These are phyloP conservation scores for Fusarium newnesense DNA, from an alignment of 2,329 filamentous ascomycete genomes.

Conservation along the genomic window DNA sequence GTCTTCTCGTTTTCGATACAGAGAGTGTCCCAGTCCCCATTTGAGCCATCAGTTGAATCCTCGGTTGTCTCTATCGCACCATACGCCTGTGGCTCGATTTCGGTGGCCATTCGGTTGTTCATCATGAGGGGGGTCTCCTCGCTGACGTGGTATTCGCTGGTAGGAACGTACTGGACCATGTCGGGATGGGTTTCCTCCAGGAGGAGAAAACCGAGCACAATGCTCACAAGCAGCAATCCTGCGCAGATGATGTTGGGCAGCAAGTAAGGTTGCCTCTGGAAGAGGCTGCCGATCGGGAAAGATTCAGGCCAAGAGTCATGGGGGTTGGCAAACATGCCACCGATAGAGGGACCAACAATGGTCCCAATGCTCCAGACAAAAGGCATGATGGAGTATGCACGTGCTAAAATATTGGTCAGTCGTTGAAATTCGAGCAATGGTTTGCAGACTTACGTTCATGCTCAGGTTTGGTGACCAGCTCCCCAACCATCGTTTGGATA, in stretches of 20 bases:
- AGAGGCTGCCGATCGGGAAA: conserved; percentile 76
- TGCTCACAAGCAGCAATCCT: conserved; percentile 78
- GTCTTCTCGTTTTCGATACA: conserved; percentile 45
- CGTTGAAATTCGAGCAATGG: neutral
- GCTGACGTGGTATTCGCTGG: conserved; percentile 62
- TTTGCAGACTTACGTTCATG: conserved; percentile 79
- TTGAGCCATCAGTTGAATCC: conserved; percentile 47
- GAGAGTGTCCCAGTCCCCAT: conserved; percentile 60
- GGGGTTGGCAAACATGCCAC: conserved; percentile 86
- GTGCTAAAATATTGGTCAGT: conserved; percentile 60
- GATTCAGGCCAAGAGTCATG: conserved; percentile 75
- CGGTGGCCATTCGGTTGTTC: conserved; percentile 74
- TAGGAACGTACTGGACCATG: conserved; percentile 65
- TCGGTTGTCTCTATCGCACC: conserved; percentile 70
- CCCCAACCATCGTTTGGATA: conserved; percentile 92
- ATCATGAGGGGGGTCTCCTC: conserved; percentile 80
- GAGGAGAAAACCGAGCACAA: conserved; percentile 81
- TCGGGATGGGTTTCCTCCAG: conserved; percentile 92
- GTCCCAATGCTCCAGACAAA: conserved; percentile 94
- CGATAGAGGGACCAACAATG: conserved; percentile 88
- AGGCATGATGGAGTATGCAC: conserved; percentile 91
- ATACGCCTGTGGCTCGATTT: conserved; percentile 82
- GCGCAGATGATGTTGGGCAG: conserved; percentile 91
- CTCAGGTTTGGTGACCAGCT: conserved; percentile 83
- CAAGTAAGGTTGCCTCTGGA: conserved; percentile 84